A percentile compares a stretch with the other conserved stretches of the same genome.
Conservation (phyloP, 306 rosid genomes). For the Begonia masoniana region DNA sequence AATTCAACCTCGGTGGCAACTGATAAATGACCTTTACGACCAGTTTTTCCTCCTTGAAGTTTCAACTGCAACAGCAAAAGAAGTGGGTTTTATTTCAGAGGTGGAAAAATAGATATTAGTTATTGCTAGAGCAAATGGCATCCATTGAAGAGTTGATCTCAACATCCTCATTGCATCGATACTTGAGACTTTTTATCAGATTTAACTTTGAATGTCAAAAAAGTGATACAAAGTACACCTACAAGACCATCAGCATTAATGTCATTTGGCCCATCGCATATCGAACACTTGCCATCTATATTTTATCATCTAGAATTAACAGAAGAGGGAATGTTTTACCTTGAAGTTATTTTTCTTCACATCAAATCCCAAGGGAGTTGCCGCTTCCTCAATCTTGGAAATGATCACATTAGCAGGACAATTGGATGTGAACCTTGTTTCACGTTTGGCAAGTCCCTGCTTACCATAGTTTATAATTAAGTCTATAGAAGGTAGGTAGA, state of each 20-base stretch:
- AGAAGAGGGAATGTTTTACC: slow-evolving; percentile 23
- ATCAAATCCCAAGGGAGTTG: slow-evolving; percentile 80
- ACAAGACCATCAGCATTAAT: no score
- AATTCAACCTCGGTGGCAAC: slow-evolving; percentile 68
- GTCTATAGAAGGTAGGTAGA: no score
- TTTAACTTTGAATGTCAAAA: no score
- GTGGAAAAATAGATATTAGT: no score
- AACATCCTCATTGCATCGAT: no score
- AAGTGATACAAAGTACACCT: no score
- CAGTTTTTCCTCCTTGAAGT: slow-evolving; percentile 81
- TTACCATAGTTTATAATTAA: not conserved
- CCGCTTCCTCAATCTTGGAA: slow-evolving; percentile 67
- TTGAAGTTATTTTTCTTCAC: slow-evolving; percentile 81
- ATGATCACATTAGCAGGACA: slow-evolving; percentile 79
- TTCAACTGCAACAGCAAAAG: slow-evolving; percentile 42
- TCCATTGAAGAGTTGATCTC: no score
- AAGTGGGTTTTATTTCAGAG: no score
- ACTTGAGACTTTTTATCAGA: no score
- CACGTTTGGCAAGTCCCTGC: slow-evolving; percentile 76
- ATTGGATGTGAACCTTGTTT: slow-evolving; percentile 87
- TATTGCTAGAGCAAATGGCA: no score
- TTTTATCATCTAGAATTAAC: slow-evolving; percentile 6
- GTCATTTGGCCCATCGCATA: not conserved
- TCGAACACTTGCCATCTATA: not conserved
- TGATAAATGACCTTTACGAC: slow-evolving; percentile 90